phyloP scores from a whole-genome alignment of 176 grass and related monocot genomes.

The Musa schizocarpa region DNA sequence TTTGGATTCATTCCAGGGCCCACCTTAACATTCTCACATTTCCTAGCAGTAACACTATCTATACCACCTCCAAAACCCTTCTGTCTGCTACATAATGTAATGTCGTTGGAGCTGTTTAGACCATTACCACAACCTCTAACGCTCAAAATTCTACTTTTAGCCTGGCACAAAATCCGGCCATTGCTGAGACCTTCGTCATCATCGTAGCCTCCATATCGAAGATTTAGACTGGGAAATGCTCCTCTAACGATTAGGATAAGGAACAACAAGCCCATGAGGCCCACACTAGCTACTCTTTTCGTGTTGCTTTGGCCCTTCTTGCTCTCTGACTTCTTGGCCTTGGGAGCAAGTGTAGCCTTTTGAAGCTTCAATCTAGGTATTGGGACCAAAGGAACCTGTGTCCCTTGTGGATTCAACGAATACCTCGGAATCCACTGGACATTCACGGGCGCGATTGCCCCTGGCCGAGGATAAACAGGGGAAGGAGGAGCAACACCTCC shows the following conservation, averaged over 20 bases:
- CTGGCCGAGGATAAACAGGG: slow-evolving; percentile 41
- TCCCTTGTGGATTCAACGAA: slow-evolving; percentile 56
- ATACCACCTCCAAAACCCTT: background rate
- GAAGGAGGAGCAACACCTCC: slow-evolving; percentile 22
- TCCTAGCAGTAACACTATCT: slow-evolving; percentile 9
- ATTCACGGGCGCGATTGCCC: slow-evolving; percentile 32
- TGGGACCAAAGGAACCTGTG: slow-evolving; percentile 65
- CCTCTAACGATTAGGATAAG: slow-evolving; percentile 42
- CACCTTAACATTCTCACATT: slow-evolving; percentile 7
- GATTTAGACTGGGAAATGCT: slow-evolving; percentile 48
- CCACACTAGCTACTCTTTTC: slow-evolving; percentile 83
- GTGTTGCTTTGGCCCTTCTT: slow-evolving; percentile 65
- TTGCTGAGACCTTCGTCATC: slow-evolving; percentile 4
- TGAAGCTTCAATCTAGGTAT: slow-evolving; percentile 79
- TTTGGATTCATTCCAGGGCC: background rate
- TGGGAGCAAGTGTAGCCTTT: slow-evolving; percentile 26
- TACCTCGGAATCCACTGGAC: slow-evolving; percentile 89
- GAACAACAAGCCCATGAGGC: slow-evolving; percentile 71
- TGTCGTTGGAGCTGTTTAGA: slow-evolving; percentile 33
- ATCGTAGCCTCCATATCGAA: slow-evolving; percentile 35
- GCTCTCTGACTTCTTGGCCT: slow-evolving; percentile 42
- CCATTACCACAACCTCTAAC: slow-evolving; percentile 34
- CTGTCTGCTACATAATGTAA: slow-evolving; percentile 20
- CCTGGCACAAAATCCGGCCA: slow-evolving; percentile 34
- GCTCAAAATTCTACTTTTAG: slow-evolving; percentile 45